These are phyloP conservation scores for Talaromyces sp. DNA, from an alignment of 2,329 filamentous ascomycete species.

Conservation along the genomic window DNA sequence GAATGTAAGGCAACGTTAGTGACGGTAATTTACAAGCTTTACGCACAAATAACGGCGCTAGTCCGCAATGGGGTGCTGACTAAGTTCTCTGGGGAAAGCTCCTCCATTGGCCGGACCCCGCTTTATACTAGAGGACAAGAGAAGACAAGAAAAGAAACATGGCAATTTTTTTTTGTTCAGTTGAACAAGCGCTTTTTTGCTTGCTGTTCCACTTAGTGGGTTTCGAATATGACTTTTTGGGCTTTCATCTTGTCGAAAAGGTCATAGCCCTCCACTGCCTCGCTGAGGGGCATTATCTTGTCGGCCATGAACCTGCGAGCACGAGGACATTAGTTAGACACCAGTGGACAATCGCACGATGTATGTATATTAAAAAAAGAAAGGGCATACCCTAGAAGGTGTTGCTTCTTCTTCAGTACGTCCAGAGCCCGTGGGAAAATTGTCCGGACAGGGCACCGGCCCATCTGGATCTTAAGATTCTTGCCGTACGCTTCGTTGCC, in stretches of 20 bases:
- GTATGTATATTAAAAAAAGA: not conserved
- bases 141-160: not conserved
- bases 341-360: too few relatives aligned
- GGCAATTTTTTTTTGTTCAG: too few relatives aligned
- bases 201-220: slow-evolving; percentile 12
- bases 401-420: slow-evolving; percentile 60
- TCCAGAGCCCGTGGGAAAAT: slow-evolving; percentile 62
- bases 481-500: slow-evolving; percentile 62
- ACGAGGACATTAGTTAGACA: not conserved
- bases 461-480: slow-evolving; percentile 70
- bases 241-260: slow-evolving; percentile 68
- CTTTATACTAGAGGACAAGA: not conserved
- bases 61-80: not conserved
- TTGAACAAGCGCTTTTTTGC: too few relatives aligned
- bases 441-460: slow-evolving; percentile 67
- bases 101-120: not conserved
- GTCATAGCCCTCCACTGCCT: slow-evolving; percentile 64
- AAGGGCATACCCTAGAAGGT: slow-evolving; percentile 56
- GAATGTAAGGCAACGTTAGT: not conserved
- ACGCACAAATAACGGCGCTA: not conserved
- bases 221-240: slow-evolving; percentile 67
- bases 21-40: not conserved
- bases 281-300: slow-evolving; percentile 58
- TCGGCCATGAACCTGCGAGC: slow-evolving; percentile 1
- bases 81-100: not conserved